These are phyloP conservation scores for Podaxis sp. DNA, from an alignment of 768 basidiomycete genomes.

Conservation along the genomic window DNA sequence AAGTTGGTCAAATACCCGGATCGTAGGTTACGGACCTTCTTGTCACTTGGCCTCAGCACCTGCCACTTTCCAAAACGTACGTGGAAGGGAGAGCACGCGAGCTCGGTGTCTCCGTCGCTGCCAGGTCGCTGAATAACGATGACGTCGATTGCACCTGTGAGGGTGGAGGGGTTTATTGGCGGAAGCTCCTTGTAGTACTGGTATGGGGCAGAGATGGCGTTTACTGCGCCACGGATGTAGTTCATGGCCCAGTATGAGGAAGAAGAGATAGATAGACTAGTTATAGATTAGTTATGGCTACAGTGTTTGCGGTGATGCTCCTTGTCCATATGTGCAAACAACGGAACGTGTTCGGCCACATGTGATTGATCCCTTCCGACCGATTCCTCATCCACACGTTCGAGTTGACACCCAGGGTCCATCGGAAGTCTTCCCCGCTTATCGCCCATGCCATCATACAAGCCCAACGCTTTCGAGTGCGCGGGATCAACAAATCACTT, in stretches of 20 bases:
- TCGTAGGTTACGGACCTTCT: constrained; percentile 52
- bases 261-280: constrained; percentile 14
- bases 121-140: constrained; percentile 83
- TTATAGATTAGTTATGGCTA: constrained; percentile 14
- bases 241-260: constrained; percentile 52
- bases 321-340: constrained; percentile 7
- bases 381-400: neutral
- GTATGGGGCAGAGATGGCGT: constrained; percentile 80
- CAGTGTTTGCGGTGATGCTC: neutral
- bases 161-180: constrained; percentile 89
- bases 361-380: neutral
- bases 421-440: too few species aligned
- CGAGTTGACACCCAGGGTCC: too few species aligned
- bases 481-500: too few species aligned
- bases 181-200: constrained; percentile 86
- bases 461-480: too few species aligned
- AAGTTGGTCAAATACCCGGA: neutral
- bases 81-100: constrained; percentile 94
- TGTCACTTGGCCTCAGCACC: constrained; percentile 89
- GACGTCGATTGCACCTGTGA: constrained; percentile 98
- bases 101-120: constrained; percentile 57
- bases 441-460: too few species aligned
- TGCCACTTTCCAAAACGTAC: constrained; percentile 98
- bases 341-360: neutral
- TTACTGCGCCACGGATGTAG: constrained; percentile 84